Evolutionary conservation across 2,329 filamentous ascomycete genomes (phyloP).

Genomic region (Sporothrix pseudoabietina): DNA sequence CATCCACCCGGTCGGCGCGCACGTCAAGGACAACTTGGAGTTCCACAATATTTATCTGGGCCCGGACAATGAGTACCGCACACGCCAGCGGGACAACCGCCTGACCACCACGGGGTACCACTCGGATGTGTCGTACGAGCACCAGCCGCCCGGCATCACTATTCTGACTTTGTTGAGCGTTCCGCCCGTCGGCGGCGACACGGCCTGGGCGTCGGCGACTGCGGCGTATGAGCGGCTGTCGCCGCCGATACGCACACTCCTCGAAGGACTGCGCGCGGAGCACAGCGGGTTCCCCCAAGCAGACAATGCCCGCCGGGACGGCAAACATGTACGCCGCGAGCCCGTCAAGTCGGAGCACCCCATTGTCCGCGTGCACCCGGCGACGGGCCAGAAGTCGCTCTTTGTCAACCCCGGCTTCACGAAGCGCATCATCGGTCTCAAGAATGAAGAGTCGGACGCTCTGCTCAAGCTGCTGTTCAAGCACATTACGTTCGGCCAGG

Average conservation of each 20-base stretch:
- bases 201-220: constrained; percentile 45
- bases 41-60: constrained; percentile 53
- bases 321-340: constrained; percentile 40
- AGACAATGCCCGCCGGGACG: constrained; percentile 42
- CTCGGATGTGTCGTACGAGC: constrained; percentile 49
- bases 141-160: constrained; percentile 48
- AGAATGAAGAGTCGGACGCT: constrained; percentile 67
- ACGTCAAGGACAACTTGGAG: constrained; percentile 48
- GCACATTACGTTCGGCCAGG: constrained; percentile 58
- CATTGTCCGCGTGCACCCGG: constrained; percentile 77
- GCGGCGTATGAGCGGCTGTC: constrained; percentile 45
- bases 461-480: constrained; percentile 70
- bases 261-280: constrained; percentile 45
- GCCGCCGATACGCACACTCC: constrained; percentile 42
- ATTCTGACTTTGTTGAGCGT: constrained; percentile 43
- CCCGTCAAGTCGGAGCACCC: constrained; percentile 73
- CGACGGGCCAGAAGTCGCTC: constrained; percentile 78
- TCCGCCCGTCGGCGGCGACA: constrained; percentile 44
- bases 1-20: constrained; percentile 47
- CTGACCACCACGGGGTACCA: constrained; percentile 47
- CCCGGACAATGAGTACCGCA: constrained; percentile 49
- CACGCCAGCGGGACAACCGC: constrained; percentile 41
- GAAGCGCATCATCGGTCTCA: constrained; percentile 65
- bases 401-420: constrained; percentile 68
- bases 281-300: constrained; percentile 46